Evolutionary conservation across 768 basidiomycete species (phyloP), one percentile per base, ranked within the genome.

Genomic region (Mycena belliarum): DNA sequence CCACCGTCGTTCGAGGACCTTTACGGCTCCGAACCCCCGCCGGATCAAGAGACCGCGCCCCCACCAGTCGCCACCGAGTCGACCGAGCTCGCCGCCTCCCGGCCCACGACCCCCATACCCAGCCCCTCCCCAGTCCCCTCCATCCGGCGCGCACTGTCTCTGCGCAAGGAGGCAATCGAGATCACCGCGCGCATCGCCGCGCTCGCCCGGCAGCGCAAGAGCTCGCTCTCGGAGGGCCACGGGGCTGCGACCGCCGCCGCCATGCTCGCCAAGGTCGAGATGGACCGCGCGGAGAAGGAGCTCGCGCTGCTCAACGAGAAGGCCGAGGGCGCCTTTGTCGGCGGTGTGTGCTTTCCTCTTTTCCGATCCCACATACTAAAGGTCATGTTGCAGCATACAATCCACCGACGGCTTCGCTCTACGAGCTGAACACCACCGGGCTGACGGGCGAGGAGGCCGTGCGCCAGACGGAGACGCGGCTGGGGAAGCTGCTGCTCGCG

Each of bases 341-440:
- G 51, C 14, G 54, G 62, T 63, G 33, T 18, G 52, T 49, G 25
- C 9, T 15, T 23, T 4, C 5, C 15, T 41, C 8, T 45, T 9
- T 15, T 43, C 15, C 4, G 8, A 10, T n/a, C 7, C 4, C 29
- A 32, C n/a, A 16, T 37, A 43, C 2, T 23, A 5, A 25, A 11
- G 38, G 32, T 2, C 23, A 18, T 45, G 21, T 44, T 14, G 15
- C 23, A 63, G 62, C 48, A 18, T 63, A 59, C 44, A 63, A 60
- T 44, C 62, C 57, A 21, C 58, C 62, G 20, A 45, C 58, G 20
- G 62, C 62, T 4, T 63, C 62, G 37, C 55, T 60, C 20, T 63
- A 63, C 43, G 62, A 63, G 51, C 40, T 63, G 51, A 63, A 63
- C 41, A 63, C 62, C 23, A 63, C 62, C n/a, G 62, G 62, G 37